These are phyloP conservation scores for Helicocarpus griseus DNA, from an alignment of 2,329 filamentous ascomycete species.

Conservation along the genomic window DNA sequence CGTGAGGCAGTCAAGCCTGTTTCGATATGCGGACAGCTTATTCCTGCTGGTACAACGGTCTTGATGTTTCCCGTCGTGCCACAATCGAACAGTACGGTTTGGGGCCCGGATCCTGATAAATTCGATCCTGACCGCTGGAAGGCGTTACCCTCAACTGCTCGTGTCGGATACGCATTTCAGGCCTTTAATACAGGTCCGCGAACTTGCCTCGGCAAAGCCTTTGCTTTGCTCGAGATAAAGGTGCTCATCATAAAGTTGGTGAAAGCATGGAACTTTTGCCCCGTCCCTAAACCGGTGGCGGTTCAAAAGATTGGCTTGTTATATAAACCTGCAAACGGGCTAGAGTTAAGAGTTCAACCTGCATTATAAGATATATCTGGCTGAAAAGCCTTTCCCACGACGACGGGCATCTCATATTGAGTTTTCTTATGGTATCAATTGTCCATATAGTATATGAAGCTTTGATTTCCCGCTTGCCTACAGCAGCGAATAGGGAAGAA, in stretches of 20 bases:
- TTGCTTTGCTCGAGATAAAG: slow-evolving; percentile 5
- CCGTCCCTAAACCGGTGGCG: not conserved
- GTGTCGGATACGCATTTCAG: slow-evolving; percentile 3
- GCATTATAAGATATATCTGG: too few relatives aligned
- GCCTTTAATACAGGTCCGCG: slow-evolving; percentile 3
- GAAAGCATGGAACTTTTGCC: not conserved
- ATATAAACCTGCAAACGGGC: slow-evolving; percentile 2
- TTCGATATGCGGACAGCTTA: slow-evolving; percentile 1
- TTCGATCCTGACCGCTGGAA: slow-evolving; percentile 5
- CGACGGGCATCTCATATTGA: too few relatives aligned
- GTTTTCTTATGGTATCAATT: too few relatives aligned
- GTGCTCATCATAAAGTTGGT: slow-evolving; percentile 1
- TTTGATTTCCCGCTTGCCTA: too few relatives aligned
- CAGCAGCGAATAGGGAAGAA: too few relatives aligned
- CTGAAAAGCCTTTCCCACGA: too few relatives aligned
- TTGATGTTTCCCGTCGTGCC: slow-evolving; percentile 1
- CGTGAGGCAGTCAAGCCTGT: not conserved
- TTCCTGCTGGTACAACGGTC: not conserved
- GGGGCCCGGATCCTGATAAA: not conserved
- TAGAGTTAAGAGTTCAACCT: slow-evolving; percentile 1
- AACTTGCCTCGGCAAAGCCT: not conserved
- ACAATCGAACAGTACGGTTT: slow-evolving; percentile 1
- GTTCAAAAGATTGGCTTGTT: not conserved
- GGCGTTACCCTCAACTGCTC: not conserved
- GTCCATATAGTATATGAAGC: too few relatives aligned